Conservation (phyloP, 352 stramenopile species). For the Globisporangium orthogonon region DNA sequence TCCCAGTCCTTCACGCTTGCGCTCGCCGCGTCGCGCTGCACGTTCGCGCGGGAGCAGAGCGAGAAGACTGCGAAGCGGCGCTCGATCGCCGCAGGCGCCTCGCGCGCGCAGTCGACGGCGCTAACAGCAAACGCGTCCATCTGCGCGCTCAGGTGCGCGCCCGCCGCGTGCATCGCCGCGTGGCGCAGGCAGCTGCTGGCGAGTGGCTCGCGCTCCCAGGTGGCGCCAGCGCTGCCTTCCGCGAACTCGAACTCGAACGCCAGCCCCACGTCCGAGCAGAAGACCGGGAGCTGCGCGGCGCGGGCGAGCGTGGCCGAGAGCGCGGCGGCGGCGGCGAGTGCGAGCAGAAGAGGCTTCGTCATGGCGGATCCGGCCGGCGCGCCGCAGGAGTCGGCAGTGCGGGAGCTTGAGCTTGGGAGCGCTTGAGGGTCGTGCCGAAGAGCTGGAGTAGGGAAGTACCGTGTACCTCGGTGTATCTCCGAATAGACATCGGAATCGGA, state of each 20-base stretch:
- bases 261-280: constrained; percentile 36
- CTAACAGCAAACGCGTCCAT: constrained; percentile 31
- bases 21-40: constrained; percentile 18
- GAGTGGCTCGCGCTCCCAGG: neutral
- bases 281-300: constrained; percentile 16
- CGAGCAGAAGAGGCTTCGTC: neutral
- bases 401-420: too few relatives aligned
- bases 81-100: constrained; percentile 14
- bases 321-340: neutral
- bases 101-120: constrained; percentile 33
- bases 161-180: constrained; percentile 25
- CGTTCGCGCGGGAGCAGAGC: constrained; percentile 37
- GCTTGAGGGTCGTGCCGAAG: too few relatives aligned
- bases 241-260: constrained; percentile 38
- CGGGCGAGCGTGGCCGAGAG: neutral
- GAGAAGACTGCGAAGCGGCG: constrained; percentile 25
- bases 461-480: too few relatives aligned
- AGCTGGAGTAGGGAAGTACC: too few relatives aligned
- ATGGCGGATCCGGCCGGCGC: neutral
- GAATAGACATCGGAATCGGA: too few relatives aligned
- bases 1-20: constrained; percentile 19
- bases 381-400: too few relatives aligned
- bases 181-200: constrained; percentile 27
- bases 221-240: constrained; percentile 12
- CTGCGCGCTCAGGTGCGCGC: constrained; percentile 23